Conservation (phyloP, 225 moss, liverwort and hornwort species). For the Antitrichia curtipendula region DNA sequence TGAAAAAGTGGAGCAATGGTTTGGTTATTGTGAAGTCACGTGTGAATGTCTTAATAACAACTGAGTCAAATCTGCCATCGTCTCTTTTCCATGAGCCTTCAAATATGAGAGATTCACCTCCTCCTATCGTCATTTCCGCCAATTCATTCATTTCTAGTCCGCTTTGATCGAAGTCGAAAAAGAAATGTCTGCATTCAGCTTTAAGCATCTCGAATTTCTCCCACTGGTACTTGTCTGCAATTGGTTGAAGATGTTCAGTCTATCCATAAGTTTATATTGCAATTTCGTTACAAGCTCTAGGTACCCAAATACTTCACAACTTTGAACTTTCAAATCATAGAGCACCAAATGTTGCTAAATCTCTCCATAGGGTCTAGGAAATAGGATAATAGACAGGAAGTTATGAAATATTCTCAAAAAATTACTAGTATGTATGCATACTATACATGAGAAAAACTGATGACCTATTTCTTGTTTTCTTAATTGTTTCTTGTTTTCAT, state of each 20-base stretch:
- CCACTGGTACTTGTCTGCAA: too few species aligned
- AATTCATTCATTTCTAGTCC: neutral
- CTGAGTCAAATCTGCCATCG: neutral
- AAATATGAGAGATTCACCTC: fast-evolving
- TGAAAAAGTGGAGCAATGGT: neutral
- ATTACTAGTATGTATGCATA: neutral
- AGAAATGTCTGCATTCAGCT: neutral
- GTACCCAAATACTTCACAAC: neutral
- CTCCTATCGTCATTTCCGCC: fast-evolving
- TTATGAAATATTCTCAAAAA: neutral
- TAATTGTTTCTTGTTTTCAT: neutral
- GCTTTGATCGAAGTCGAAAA: neutral
- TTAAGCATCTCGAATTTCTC: neutral
- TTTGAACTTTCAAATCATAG: neutral
- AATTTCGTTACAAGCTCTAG: too few species aligned
- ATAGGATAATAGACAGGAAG: neutral
- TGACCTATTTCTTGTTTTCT: neutral
- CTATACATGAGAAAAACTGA: neutral
- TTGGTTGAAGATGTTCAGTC: too few species aligned
- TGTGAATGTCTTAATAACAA: neutral
- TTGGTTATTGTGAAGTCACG: fast-evolving
- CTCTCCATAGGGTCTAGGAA: neutral
- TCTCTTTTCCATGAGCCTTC: neutral
- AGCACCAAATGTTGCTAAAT: neutral
- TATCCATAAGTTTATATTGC: too few species aligned